A percentile compares a stretch with the other conserved stretches of the same genome.
Evolutionary conservation across 2,329 filamentous ascomycete species (phyloP).

Genomic region (Kalaharituber pfeilii): DNA sequence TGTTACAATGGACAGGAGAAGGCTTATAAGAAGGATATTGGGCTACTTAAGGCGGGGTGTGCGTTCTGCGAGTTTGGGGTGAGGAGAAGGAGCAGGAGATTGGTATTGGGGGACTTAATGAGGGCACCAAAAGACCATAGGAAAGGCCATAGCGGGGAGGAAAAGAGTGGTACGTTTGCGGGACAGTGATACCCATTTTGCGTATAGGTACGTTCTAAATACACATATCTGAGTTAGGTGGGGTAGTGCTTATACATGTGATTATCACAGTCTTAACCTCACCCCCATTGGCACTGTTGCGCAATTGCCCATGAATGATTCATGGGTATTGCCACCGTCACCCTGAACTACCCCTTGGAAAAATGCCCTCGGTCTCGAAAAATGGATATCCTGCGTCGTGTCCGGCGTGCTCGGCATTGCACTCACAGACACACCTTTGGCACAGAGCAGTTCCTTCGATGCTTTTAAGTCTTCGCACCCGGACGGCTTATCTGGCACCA

Average conservation of each 20-base stretch:
- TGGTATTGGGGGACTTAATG: constrained; percentile 75
- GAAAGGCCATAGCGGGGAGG: constrained; percentile 29
- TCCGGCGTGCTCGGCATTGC: constrained; percentile 70
- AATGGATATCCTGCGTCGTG: constrained; percentile 87
- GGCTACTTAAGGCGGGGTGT: constrained; percentile 65
- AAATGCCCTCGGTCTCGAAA: constrained; percentile 64
- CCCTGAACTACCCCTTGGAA: constrained; percentile 67
- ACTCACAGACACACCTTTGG: constrained; percentile 92
- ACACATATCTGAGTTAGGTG: not conserved
- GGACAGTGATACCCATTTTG: constrained; percentile 96
- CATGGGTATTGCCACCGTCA: constrained; percentile 92
- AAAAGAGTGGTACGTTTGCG: constrained; percentile 52
- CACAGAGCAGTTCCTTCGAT: constrained; percentile 69
- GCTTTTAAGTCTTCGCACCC: constrained; percentile 54
- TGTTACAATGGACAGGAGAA: constrained; percentile 73
- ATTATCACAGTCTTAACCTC: constrained; percentile 45
- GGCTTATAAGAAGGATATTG: constrained; percentile 57
- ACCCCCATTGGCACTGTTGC: constrained; percentile 70
- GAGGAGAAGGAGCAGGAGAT: constrained; percentile 65
- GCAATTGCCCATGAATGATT: constrained; percentile 99
- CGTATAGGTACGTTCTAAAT: constrained; percentile 27
- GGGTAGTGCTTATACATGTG: not conserved
- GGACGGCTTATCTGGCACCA: constrained; percentile 32
- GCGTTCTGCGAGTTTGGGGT: constrained; percentile 89
- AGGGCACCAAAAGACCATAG: constrained; percentile 54